Percentiles rank a stretch among this genome's conserved stretches.
Conservation (phyloP, 176 grass and related monocot species). For the Echinochloa phyllopogon region DNA sequence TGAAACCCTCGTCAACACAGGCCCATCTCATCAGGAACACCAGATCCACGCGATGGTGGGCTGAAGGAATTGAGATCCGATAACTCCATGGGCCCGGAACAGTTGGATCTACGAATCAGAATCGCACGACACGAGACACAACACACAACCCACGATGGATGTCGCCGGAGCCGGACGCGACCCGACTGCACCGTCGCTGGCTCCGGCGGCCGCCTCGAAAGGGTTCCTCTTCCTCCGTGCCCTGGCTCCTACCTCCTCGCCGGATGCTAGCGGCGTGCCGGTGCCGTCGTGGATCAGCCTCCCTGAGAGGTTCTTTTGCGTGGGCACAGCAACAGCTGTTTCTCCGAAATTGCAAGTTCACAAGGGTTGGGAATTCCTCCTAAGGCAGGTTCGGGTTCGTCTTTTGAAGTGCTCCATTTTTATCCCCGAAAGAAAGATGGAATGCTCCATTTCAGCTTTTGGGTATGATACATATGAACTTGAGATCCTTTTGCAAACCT, state of each 20-base stretch:
- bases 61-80: no score
- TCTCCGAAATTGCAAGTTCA: not conserved
- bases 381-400: not conserved
- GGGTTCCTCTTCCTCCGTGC: conserved; percentile 42
- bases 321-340: not conserved
- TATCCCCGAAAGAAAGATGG: no score
- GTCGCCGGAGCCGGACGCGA: not conserved
- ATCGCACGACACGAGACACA: not conserved
- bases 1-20: not conserved
- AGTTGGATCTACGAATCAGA: not conserved
- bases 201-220: not conserved
- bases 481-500: not conserved
- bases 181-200: not conserved
- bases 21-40: not conserved
- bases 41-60: no score
- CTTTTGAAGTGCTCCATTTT: not conserved
- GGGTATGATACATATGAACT: not conserved
- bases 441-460: not conserved
- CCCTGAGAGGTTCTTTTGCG: conserved; percentile 16
- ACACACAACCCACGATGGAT: not conserved
- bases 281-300: conserved; percentile 25
- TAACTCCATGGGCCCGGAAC: not conserved
- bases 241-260: conserved; percentile 15
- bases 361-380: not conserved
- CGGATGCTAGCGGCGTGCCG: conserved; percentile 3